Evolutionary conservation across 1,284 basidiomycete species (phyloP).

Genomic region (Rhodotorula sp.): DNA sequence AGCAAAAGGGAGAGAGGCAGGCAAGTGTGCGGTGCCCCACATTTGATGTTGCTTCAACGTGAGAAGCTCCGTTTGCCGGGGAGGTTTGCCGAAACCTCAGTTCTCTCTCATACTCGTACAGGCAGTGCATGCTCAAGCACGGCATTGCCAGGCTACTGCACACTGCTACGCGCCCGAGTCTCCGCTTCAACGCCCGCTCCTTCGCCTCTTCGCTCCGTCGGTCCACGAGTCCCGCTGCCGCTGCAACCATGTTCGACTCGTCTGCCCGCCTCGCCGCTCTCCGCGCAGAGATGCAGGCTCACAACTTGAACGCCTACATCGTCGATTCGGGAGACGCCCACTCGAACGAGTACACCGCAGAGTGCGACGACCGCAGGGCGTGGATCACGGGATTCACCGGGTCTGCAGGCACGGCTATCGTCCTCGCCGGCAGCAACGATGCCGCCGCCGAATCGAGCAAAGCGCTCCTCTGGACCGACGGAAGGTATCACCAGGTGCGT

Average conservation of each 20-base stretch:
- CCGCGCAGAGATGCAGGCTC: conserved; percentile 2
- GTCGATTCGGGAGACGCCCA: conserved; percentile 33
- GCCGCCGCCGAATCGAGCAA: background rate
- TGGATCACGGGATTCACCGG: conserved; percentile 40
- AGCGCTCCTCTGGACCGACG: conserved; percentile 34
- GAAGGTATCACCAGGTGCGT: conserved; percentile 31
- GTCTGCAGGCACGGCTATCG: conserved; percentile 30
- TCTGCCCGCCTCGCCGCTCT: conserved; percentile 18
- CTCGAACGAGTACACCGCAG: conserved; percentile 29
- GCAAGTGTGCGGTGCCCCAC: background rate
- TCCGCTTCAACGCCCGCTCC: background rate
- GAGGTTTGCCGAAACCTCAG: background rate
- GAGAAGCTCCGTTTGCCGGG: too few relatives aligned
- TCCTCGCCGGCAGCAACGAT: conserved; percentile 1
- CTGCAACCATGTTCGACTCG: conserved; percentile 12
- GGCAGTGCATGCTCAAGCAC: conserved; percentile 16
- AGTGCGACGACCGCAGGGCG: conserved; percentile 27
- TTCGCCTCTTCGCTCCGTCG: background rate
- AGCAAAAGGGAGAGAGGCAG: too few relatives aligned
- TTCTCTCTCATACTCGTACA: background rate
- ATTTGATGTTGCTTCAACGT: background rate
- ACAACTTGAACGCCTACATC: conserved; percentile 24
- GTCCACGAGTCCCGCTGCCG: background rate
- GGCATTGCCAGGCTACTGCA: background rate
- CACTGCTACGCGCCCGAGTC: background rate